phyloP scores from a whole-genome alignment of 164 flowering plant genomes.

The Magnolia sinica region DNA sequence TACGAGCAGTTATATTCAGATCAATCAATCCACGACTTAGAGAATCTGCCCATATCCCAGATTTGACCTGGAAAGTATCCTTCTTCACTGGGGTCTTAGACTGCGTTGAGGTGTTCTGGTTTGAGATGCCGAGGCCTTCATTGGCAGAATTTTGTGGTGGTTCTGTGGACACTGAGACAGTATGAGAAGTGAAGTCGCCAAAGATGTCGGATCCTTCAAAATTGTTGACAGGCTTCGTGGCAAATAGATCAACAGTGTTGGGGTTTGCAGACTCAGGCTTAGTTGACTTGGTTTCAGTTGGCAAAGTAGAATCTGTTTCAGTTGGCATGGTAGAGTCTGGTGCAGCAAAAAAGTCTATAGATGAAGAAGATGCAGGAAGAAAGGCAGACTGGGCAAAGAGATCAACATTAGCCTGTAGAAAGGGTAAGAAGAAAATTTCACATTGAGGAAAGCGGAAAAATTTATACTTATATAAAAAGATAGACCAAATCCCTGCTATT shows the following conservation, averaged over 20 bases:
- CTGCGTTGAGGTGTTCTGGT: slow-evolving; percentile 30
- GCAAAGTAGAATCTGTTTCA: slow-evolving; percentile 33
- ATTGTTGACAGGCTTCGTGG: slow-evolving; percentile 67
- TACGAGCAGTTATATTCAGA: slow-evolving; percentile 95
- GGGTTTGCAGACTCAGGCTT: too few species aligned
- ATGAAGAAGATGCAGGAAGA: slow-evolving; percentile 54
- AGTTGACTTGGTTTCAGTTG: slow-evolving; percentile 26
- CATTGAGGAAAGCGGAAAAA: too few species aligned
- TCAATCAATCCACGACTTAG: slow-evolving; percentile 95
- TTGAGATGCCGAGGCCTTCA: slow-evolving; percentile 22
- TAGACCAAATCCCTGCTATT: too few species aligned
- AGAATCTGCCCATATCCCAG: slow-evolving; percentile 99
- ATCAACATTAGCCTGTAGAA: slow-evolving; percentile 56
- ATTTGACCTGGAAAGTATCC: slow-evolving; percentile 81
- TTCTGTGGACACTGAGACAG: slow-evolving; percentile 38
- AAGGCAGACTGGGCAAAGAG: slow-evolving; percentile 65
- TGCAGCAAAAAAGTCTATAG: slow-evolving; percentile 61
- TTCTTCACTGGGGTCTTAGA: slow-evolving; percentile 46
- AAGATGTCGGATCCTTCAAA: slow-evolving; percentile 75
- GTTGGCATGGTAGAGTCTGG: slow-evolving; percentile 46
- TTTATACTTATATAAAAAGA: too few species aligned
- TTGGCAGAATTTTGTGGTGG: slow-evolving; percentile 28
- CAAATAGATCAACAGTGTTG: slow-evolving; percentile 32
- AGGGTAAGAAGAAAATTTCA: too few species aligned
- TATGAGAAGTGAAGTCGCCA: slow-evolving; percentile 60